Evolutionary conservation across 2,329 filamentous ascomycete species (phyloP), one percentile per base, ranked within the genome.

Genomic region (Blumeria graminis): DNA sequence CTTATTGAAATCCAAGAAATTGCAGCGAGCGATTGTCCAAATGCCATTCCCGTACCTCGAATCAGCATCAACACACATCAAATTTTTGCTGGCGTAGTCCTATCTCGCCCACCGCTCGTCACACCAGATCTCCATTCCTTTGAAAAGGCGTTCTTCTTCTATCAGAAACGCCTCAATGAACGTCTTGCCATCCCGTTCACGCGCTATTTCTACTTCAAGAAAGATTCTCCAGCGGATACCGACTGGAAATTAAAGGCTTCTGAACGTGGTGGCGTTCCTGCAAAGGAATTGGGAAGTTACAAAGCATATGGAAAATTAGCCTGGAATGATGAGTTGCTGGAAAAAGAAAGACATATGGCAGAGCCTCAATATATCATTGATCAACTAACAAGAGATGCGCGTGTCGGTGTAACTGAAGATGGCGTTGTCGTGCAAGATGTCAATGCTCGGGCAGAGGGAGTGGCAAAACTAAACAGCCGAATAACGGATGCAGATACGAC

Each of bases 121-220:
- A 96, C 92, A 32, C 83, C 85, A 62, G 75, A 83, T 59, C 81
- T 90, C 56, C 85, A 84, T 36, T 76, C 86, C 11, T 96, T 98
- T 70, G 92, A 98, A 70, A 84, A 87, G 66, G 76, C 90, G 61
- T 96, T 84, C 71, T 94, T 84, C 74, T 88, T 98, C 68, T 98
- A 98, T 72, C 92, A 98, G 72, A 90, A 90, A 64, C 87, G 92
- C 13, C 76, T 98, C 59, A 94, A 96, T 69, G 92, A 98, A 74
- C 85, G 92, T 46, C 76, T 94, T 55, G 81, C 82, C 18, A 76
- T 92, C 4, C 86, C 89, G 1, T 98, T 96, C 69, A 84, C 84
- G 57, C 80, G 85, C 62, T 85, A 85, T 68, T 92, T 96, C 71
- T 98, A 94, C 76, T 94, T 89, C 77, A 94, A 94, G 74, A 81